Evolutionary conservation across 2,329 filamentous ascomycete species (phyloP).

Genomic region (Volutella citrinella): DNA sequence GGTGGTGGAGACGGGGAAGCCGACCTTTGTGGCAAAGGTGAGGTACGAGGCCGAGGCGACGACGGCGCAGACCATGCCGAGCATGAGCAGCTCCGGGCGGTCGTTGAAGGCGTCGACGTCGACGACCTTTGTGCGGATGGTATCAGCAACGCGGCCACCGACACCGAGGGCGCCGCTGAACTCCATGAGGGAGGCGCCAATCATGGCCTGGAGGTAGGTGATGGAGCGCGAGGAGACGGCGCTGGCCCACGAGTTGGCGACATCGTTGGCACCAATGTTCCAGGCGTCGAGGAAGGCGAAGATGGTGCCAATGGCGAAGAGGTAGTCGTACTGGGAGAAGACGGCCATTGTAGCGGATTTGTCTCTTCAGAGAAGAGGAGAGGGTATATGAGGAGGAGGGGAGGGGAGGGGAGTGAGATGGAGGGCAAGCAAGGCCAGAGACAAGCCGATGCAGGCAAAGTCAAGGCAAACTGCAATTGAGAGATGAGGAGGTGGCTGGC

Average conservation of each 20-base stretch:
- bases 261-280: conserved; percentile 66
- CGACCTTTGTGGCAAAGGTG: conserved; percentile 52
- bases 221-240: conserved; percentile 68
- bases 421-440: neutral
- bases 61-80: conserved; percentile 56
- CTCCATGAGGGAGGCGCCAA: conserved; percentile 57
- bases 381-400: conserved; percentile 4
- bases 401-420: conserved; percentile 6
- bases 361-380: neutral
- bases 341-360: conserved; percentile 18
- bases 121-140: conserved; percentile 60
- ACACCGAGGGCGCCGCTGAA: conserved; percentile 60
- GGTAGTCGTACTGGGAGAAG: conserved; percentile 55
- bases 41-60: conserved; percentile 53
- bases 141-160: conserved; percentile 58
- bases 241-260: conserved; percentile 74
- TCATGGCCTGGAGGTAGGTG: conserved; percentile 58
- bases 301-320: conserved; percentile 62
- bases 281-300: conserved; percentile 66
- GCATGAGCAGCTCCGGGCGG: conserved; percentile 52
- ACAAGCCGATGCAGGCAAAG: no score
- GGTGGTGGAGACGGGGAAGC: conserved; percentile 59
- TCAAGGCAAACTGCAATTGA: no score
- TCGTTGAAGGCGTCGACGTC: conserved; percentile 43
- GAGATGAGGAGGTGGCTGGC: conserved; percentile 2